A percentile compares a stretch with the other conserved stretches of the same genome.
phyloP scores from a whole-genome alignment of 768 basidiomycete species.

The Agaricus bisporus region DNA sequence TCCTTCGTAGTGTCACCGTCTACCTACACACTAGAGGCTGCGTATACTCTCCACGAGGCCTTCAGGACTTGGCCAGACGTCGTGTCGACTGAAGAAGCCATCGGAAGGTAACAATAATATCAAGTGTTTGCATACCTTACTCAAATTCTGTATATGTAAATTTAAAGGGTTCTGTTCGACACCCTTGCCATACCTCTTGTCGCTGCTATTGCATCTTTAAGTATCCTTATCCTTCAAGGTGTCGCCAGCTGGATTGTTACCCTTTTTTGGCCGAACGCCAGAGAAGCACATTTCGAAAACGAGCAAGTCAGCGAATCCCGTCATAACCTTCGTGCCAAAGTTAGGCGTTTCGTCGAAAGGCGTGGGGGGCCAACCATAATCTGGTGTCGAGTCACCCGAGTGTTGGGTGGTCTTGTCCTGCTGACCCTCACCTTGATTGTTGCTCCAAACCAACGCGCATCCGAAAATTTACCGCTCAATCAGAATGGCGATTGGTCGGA shows the following conservation, averaged over 20 bases:
- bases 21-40: background rate
- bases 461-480: slow-evolving; percentile 16
- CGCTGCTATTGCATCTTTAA: slow-evolving; percentile 26
- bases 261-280: background rate
- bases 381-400: slow-evolving; percentile 37
- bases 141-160: background rate
- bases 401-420: slow-evolving; percentile 39
- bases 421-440: slow-evolving; percentile 43
- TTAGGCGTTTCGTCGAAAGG: slow-evolving; percentile 28
- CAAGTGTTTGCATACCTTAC: background rate
- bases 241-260: slow-evolving; percentile 13
- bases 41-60: background rate
- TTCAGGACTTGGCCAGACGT: background rate
- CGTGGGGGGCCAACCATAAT: slow-evolving; percentile 45
- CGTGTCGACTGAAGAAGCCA: background rate
- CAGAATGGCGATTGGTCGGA: slow-evolving; percentile 19
- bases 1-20: background rate
- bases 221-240: slow-evolving; percentile 27
- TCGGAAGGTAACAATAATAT: background rate
- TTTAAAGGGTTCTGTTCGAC: slow-evolving; percentile 12
- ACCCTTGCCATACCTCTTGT: slow-evolving; percentile 31
- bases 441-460: slow-evolving; percentile 20
- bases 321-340: slow-evolving; percentile 27
- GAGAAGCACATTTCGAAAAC: background rate
- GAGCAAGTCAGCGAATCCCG: slow-evolving; percentile 7